Conservation (phyloP, 371 early-diverging fungal species). For the Umbelopsis sp. region DNA sequence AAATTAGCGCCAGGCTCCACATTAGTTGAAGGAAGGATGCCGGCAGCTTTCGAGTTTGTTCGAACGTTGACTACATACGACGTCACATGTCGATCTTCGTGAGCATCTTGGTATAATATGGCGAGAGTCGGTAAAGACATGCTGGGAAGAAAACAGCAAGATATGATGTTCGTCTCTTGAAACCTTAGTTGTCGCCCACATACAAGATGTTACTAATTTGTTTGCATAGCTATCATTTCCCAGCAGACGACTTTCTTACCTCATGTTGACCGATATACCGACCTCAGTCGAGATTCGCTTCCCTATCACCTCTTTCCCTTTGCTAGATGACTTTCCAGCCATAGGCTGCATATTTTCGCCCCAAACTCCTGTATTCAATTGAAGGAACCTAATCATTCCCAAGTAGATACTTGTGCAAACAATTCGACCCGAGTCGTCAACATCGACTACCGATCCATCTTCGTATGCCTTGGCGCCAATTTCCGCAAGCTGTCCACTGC, state of each 20-base stretch:
- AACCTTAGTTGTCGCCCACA: not conserved
- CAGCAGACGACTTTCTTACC: not conserved
- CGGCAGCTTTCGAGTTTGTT: conserved; percentile 38
- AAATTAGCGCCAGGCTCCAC: conserved; percentile 60
- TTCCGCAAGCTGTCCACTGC: conserved; percentile 49
- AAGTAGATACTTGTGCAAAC: conserved; percentile 56
- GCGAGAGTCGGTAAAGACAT: conserved; percentile 61
- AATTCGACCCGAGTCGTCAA: conserved; percentile 58
- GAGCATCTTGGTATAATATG: conserved; percentile 77
- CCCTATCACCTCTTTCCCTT: conserved; percentile 35
- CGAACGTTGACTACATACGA: conserved; percentile 61
- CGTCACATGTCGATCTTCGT: conserved; percentile 65
- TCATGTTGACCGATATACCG: not conserved
- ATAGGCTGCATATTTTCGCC: conserved; percentile 38
- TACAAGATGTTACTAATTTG: not conserved
- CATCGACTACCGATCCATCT: conserved; percentile 41
- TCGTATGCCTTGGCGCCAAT: conserved; percentile 57
- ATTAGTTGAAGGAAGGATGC: conserved; percentile 41
- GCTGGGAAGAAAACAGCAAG: conserved; percentile 69
- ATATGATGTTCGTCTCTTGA: conserved; percentile 47
- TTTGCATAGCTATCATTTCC: not conserved
- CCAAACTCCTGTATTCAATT: conserved; percentile 41
- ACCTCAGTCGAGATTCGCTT: conserved; percentile 8
- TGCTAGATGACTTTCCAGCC: conserved; percentile 26
- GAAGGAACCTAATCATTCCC: conserved; percentile 57